Percentiles rank a stretch among this genome's conserved stretches.
Conservation (phyloP, 164 flowering plant genomes). For the Nymphaea thermarum region DNA sequence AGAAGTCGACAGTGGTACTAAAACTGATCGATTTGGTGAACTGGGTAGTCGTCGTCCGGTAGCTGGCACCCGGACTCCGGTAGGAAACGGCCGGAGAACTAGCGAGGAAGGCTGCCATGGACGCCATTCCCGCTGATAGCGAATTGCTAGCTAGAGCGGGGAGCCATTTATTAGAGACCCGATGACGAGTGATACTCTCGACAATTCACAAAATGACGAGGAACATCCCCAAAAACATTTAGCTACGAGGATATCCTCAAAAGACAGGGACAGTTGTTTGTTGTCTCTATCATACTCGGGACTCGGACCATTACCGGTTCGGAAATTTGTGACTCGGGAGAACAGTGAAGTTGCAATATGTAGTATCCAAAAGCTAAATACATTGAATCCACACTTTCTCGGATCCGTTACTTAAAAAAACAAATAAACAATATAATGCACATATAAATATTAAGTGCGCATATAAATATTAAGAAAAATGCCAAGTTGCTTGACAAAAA, state of each 20-base stretch:
- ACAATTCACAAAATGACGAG: slow-evolving; percentile 7
- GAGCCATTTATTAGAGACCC: neutral
- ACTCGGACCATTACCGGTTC: neutral
- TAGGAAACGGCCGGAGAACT: slow-evolving; percentile 7
- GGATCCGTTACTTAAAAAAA: too few relatives aligned
- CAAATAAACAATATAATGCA: too few relatives aligned
- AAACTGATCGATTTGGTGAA: slow-evolving; percentile 2
- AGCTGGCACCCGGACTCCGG: slow-evolving; percentile 5
- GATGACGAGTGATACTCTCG: too few relatives aligned
- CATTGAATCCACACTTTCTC: too few relatives aligned
- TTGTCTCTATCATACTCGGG: neutral
- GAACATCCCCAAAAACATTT: neutral
- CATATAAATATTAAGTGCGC: too few relatives aligned
- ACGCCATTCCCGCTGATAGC: slow-evolving; percentile 13
- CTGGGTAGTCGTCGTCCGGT: slow-evolving; percentile 7
- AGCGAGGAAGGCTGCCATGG: slow-evolving; percentile 10
- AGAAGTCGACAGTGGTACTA: slow-evolving; percentile 4
- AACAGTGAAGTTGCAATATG: neutral
- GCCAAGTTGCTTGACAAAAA: too few relatives aligned
- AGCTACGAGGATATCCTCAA: neutral
- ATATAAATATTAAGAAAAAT: too few relatives aligned
- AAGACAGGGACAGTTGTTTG: neutral
- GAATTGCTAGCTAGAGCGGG: slow-evolving; percentile 2
- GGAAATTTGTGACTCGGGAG: neutral
- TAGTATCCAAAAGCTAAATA: neutral